Evolutionary conservation across 139 green algal genomes (phyloP), one percentile per base, ranked within the genome.

Genomic region (Bryopsis sp.): DNA sequence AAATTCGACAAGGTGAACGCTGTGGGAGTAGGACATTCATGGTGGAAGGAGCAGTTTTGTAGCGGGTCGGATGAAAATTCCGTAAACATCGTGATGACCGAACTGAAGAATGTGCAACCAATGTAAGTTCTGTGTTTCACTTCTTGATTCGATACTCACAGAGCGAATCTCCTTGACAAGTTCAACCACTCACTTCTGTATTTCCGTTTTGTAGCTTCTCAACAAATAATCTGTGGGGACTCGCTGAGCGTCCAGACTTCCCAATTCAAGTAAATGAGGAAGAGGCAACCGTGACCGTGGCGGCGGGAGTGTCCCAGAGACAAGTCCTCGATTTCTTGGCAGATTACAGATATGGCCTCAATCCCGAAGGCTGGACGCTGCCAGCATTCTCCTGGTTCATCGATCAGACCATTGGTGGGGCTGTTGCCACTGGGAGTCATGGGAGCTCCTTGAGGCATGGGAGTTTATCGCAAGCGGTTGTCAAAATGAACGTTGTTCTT

Each of bases 401-500:
- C 38, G 85, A 89, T 72, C 87, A 95, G 75, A 92, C 81, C 1
- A 84, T 96, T 35, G 90, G 77, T 2, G 90, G 90, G 2, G 90
- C 90, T 3, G 82, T 95, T 1, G 72, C 90, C 47, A 96, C 90
- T 0, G 83, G 74, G 35, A 87, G 85, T 0, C 90, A 96, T 74
- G 90, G 90, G 61, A 82, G 59, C 71, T 85, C 72, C 71, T 60
- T 96, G 33, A 54, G 64, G 31, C 74, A 82, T 7, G 80, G 77
- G 26, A 79, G 68, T 8, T 77, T 96, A 0, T 89, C 80, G 33
- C 71, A 81, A 34, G 86, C 93, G 80, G 79, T 93, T 54, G 3
- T 76, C 7, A 54, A 68, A 26, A 38, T 87, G 31, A 59, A 78
- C 33, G 38, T 88, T 39, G 74, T 86, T 29, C 57, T 88, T 38